Percentiles rank a stretch among this genome's conserved stretches.
phyloP scores from a whole-genome alignment of 139 green algal genomes.

The Helicosporidium sp. region DNA sequence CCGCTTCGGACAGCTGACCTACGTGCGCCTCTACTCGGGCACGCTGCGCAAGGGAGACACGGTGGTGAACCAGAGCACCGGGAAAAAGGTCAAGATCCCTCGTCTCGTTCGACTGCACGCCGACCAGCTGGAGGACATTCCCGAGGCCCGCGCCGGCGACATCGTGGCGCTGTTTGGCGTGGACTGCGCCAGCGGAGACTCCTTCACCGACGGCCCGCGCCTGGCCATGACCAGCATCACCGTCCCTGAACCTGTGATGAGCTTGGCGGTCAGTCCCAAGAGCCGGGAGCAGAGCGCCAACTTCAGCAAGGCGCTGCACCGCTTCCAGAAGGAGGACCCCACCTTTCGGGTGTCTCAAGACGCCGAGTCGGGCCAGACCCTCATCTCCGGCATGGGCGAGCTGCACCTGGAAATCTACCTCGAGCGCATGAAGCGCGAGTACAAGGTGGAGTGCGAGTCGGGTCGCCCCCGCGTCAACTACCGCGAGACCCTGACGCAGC shows the following conservation, averaged over 20 bases:
- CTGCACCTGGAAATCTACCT: slow-evolving; percentile 96
- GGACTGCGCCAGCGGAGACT: slow-evolving; percentile 90
- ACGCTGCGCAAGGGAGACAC: slow-evolving; percentile 59
- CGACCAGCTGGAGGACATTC: slow-evolving; percentile 80
- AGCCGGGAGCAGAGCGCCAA: slow-evolving; percentile 35
- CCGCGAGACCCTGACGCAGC: slow-evolving; percentile 68
- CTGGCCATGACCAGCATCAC: slow-evolving; percentile 76
- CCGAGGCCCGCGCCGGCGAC: slow-evolving; percentile 55
- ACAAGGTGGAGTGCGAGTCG: slow-evolving; percentile 71
- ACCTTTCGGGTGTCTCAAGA: slow-evolving; percentile 75
- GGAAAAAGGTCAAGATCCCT: slow-evolving; percentile 61
- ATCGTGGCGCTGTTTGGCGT: slow-evolving; percentile 98
- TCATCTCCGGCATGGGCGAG: slow-evolving; percentile 91
- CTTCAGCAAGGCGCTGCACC: slow-evolving; percentile 52
- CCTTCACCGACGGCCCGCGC: slow-evolving; percentile 47
- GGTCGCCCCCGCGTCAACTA: slow-evolving; percentile 89
- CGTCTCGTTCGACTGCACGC: slow-evolving; percentile 78
- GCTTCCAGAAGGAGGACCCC: slow-evolving; percentile 90
- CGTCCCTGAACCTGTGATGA: slow-evolving; percentile 95
- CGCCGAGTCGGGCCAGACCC: slow-evolving; percentile 58
- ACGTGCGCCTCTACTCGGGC: slow-evolving; percentile 78
- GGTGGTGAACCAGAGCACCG: slow-evolving; percentile 52
- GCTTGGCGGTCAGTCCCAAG: slow-evolving; percentile 71
- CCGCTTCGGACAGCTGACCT: slow-evolving; percentile 92
- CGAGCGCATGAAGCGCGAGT: slow-evolving; percentile 92